Evolutionary conservation across 225 moss, liverwort and hornwort genomes (phyloP).

Genomic region (Marchantia paleacea): DNA sequence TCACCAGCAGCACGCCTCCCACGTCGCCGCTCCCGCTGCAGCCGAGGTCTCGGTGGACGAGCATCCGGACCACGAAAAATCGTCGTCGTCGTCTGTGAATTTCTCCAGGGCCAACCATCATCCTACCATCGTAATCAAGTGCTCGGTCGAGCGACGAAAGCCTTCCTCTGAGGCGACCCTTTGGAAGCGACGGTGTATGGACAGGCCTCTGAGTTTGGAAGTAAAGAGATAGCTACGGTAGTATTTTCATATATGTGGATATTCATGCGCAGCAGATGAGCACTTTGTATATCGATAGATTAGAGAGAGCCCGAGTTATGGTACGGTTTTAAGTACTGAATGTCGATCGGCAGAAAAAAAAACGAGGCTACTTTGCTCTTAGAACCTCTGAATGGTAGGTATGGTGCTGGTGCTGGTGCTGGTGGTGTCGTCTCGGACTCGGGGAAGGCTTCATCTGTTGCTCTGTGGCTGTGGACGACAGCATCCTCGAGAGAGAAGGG

Average conservation of each 20-base stretch:
- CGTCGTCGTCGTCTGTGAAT: neutral
- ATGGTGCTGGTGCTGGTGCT: neutral
- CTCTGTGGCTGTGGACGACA: neutral
- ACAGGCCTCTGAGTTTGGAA: constrained; percentile 29
- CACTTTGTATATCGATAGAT: constrained; percentile 16
- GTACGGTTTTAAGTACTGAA: too few species aligned
- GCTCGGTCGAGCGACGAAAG: constrained; percentile 25
- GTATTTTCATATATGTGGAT: constrained; percentile 8
- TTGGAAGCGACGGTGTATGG: constrained; percentile 46
- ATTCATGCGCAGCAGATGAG: neutral
- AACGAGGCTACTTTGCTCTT: neutral
- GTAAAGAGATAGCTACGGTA: constrained; percentile 4
- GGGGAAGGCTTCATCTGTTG: neutral
- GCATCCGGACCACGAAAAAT: too few species aligned
- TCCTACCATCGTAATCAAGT: constrained; percentile 25
- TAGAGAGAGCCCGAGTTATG: neutral
- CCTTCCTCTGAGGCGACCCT: constrained; percentile 35
- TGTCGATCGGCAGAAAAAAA: neutral
- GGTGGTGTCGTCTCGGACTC: too few species aligned
- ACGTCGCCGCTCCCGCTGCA: neutral
- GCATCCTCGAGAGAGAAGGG: neutral
- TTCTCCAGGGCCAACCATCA: neutral
- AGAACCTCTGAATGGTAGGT: neutral
- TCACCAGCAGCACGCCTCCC: constrained; percentile 20
- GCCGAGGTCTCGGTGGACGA: neutral